Conservation (phyloP, 768 basidiomycete species). For the Russula olivacea region DNA sequence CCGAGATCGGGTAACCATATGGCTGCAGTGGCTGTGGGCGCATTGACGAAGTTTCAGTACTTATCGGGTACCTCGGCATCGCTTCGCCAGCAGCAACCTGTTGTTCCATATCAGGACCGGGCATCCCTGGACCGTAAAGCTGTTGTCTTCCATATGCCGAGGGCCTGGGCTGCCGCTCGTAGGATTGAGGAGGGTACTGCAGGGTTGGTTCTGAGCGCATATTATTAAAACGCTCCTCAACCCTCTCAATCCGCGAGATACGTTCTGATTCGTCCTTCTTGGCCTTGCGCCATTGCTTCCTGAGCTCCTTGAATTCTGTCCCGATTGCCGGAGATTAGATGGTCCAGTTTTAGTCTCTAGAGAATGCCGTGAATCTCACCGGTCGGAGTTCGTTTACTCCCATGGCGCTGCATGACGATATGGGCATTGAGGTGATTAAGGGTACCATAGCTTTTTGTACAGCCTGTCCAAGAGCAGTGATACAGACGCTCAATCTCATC, state of each 20-base stretch:
- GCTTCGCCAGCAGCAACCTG: conserved; percentile 7
- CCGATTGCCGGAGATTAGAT: conserved; percentile 24
- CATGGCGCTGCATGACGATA: conserved; percentile 98
- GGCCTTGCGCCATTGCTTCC: conserved; percentile 91
- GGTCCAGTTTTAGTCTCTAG: conserved; percentile 1
- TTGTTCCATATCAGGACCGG: conserved; percentile 15
- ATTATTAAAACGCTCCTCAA: conserved; percentile 5
- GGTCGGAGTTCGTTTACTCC: conserved; percentile 78
- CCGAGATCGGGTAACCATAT: conserved; percentile 12
- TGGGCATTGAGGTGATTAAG: conserved; percentile 97
- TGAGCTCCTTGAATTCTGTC: conserved; percentile 95
- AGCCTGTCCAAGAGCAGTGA: conserved; percentile 56
- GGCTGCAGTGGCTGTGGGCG: conserved; percentile 11
- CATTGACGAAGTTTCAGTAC: conserved; percentile 4
- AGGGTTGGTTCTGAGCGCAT: conserved; percentile 7
- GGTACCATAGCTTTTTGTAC: conserved; percentile 84
- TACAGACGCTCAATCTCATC: conserved; percentile 97
- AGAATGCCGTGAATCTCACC: conserved; percentile 48
- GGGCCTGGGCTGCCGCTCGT: conserved; percentile 9
- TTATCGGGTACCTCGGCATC: conserved; percentile 1
- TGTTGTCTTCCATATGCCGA: conserved; percentile 8
- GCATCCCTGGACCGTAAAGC: conserved; percentile 21
- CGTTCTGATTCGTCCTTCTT: conserved; percentile 61
- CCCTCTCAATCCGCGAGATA: conserved; percentile 7
- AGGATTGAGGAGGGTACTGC: conserved; percentile 8